Conservation (phyloP, 1,284 basidiomycete genomes). For the Tilletia walkeri region DNA sequence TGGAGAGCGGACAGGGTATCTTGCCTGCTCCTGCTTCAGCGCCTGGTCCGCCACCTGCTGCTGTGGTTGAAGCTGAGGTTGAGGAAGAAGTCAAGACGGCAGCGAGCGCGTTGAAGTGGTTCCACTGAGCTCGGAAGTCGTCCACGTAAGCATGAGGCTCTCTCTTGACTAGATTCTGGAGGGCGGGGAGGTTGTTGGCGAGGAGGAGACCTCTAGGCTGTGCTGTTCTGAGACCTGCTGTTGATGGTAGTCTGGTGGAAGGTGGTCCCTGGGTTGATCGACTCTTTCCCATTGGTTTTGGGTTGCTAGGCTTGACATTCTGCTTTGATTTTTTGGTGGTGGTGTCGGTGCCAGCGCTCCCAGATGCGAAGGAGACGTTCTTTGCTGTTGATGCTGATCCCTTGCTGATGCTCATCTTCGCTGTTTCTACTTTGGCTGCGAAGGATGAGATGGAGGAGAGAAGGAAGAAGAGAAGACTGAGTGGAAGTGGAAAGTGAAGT, state of each 20-base stretch:
- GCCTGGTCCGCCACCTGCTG: constrained; percentile 19
- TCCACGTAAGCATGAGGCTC: constrained; percentile 88
- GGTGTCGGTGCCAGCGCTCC: neutral
- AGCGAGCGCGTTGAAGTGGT: constrained; percentile 84
- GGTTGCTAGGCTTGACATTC: neutral
- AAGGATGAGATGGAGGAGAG: neutral
- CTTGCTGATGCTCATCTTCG: constrained; percentile 6
- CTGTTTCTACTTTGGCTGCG: neutral
- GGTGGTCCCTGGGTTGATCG: neutral
- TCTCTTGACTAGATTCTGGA: constrained; percentile 93
- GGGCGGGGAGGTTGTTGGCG: constrained; percentile 62
- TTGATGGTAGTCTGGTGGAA: neutral
- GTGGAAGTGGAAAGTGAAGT: neutral
- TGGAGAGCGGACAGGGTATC: constrained; percentile 24
- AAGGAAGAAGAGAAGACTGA: neutral
- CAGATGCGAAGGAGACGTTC: neutral
- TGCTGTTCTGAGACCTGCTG: constrained; percentile 25
- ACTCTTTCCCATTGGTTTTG: constrained; percentile 5
- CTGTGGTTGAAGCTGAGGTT: constrained; percentile 16
- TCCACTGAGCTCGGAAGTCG: constrained; percentile 98
- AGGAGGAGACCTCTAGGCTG: constrained; percentile 52
- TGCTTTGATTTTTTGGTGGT: neutral
- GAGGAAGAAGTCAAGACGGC: constrained; percentile 67
- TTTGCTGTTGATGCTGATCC: neutral
- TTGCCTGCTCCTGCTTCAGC: neutral